Evolutionary conservation across 179 eudicot species (phyloP).

Genomic region (Carnegiea gigantea): DNA sequence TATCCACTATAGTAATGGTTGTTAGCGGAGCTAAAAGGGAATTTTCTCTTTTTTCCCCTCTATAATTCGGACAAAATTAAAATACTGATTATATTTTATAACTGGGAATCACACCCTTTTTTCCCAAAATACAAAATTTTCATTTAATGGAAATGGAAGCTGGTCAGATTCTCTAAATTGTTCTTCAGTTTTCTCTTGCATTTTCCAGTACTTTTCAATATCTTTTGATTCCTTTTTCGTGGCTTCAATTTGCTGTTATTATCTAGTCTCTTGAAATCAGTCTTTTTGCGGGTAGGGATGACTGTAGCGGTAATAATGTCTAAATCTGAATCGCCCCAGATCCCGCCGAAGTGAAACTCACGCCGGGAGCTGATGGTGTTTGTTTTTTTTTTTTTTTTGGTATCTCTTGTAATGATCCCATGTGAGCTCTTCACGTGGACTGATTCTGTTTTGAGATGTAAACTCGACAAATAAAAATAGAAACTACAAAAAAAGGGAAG

Average conservation of each 20-base stretch:
- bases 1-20: background rate
- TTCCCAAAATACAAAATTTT: background rate
- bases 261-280: background rate
- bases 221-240: constrained; percentile 23
- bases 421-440: constrained; percentile 1
- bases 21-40: background rate
- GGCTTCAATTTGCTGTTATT: constrained; percentile 35
- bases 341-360: too few species aligned
- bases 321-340: too few species aligned
- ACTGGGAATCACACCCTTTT: constrained; percentile 13
- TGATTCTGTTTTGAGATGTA: background rate
- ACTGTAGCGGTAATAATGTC: too few species aligned
- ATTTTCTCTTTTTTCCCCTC: background rate
- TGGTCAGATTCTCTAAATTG: constrained; percentile 25
- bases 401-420: too few species aligned
- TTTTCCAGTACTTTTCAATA: constrained; percentile 3
- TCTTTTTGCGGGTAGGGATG: too few species aligned
- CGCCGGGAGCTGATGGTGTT: too few species aligned
- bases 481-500: background rate
- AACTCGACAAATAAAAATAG: background rate
- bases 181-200: constrained; percentile 12
- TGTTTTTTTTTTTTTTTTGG: too few species aligned
- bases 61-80: background rate
- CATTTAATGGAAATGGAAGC: constrained; percentile 13
- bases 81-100: background rate